Evolutionary conservation across 306 rosid species (phyloP).

Genomic region (Vicia villosa): DNA sequence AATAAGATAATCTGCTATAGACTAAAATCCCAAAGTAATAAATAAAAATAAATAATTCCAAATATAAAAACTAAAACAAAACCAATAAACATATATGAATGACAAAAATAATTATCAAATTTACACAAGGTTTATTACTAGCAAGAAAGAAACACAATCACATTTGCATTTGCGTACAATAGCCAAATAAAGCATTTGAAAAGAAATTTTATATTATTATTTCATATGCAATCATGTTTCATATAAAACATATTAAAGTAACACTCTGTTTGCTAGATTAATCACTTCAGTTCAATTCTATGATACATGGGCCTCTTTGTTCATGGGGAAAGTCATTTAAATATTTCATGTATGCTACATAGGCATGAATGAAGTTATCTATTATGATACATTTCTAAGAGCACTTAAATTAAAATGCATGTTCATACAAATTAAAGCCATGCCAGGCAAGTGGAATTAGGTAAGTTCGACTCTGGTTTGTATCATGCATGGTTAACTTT

Average conservation of each 20-base stretch:
- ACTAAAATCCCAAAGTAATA: too few species aligned
- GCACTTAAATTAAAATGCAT: slow-evolving; percentile 13
- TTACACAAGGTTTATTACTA: too few species aligned
- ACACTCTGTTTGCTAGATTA: background rate
- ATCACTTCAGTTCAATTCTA: slow-evolving; percentile 8
- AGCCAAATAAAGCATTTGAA: background rate
- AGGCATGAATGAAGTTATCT: slow-evolving; percentile 9
- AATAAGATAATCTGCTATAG: too few species aligned
- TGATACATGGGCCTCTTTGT: background rate
- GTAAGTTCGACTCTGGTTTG: slow-evolving; percentile 53
- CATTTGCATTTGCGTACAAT: too few species aligned
- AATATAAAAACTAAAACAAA: too few species aligned
- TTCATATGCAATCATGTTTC: too few species aligned
- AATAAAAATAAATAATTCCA: too few species aligned
- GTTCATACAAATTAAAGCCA: background rate
- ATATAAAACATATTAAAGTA: background rate
- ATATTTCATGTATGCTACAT: slow-evolving; percentile 9
- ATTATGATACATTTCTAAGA: slow-evolving; percentile 7
- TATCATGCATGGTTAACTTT: slow-evolving; percentile 62
- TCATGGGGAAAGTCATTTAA: slow-evolving; percentile 14
- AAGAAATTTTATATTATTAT: slow-evolving; percentile 10
- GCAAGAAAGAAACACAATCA: too few species aligned
- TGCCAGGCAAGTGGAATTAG: slow-evolving; percentile 20
- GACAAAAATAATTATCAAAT: too few species aligned
- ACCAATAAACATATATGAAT: too few species aligned